A percentile compares a stretch with the other conserved stretches of the same genome.
Evolutionary conservation across 1,139 yeast genomes (phyloP).

Genomic region (Yamadazyma blattariae): DNA sequence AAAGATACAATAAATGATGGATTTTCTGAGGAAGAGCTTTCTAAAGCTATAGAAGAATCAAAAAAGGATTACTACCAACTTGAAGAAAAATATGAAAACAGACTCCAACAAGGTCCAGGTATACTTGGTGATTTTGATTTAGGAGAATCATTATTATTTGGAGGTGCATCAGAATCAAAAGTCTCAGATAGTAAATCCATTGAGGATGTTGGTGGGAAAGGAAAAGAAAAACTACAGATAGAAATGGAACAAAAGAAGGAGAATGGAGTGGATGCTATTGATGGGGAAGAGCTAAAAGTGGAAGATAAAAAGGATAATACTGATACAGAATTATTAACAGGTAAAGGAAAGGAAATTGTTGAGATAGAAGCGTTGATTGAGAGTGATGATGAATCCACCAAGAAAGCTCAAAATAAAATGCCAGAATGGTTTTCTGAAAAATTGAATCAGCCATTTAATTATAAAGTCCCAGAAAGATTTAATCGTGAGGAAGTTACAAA

Average conservation of each 20-base stretch:
- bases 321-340: too few relatives aligned
- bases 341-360: slow-evolving; percentile 6
- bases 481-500: background rate
- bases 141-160: slow-evolving; percentile 5
- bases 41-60: slow-evolving; percentile 46
- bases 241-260: slow-evolving; percentile 9
- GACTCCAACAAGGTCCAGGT: background rate
- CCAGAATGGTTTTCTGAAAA: slow-evolving; percentile 34
- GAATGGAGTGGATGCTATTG: slow-evolving; percentile 10
- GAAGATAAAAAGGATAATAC: too few relatives aligned
- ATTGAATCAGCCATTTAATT: slow-evolving; percentile 11
- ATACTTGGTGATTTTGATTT: slow-evolving; percentile 2
- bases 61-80: slow-evolving; percentile 30
- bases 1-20: background rate
- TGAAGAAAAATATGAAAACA: slow-evolving; percentile 1
- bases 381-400: slow-evolving; percentile 9
- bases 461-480: slow-evolving; percentile 2
- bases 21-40: slow-evolving; percentile 32
- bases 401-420: slow-evolving; percentile 9
- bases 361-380: slow-evolving; percentile 10
- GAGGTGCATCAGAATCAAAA: background rate
- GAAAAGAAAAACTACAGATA: slow-evolving; percentile 5
- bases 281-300: too few relatives aligned
- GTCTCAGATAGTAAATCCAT: background rate
- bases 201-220: background rate